Conservation (phyloP, 352 stramenopile genomes). For the Phytophthora brassicae region DNA sequence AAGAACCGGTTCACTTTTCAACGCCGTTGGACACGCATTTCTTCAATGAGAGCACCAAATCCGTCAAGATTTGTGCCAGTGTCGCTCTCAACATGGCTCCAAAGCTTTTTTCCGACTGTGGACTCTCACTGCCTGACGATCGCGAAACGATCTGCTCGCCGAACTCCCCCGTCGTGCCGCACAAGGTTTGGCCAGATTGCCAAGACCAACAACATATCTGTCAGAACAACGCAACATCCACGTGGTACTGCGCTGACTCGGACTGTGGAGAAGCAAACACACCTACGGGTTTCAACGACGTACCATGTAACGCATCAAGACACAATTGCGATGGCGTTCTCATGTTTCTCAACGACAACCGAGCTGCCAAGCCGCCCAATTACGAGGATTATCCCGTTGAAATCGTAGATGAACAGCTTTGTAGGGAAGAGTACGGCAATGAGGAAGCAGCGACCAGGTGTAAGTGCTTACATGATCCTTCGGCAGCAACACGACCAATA, state of each 20-base stretch:
- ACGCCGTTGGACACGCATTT: constrained; percentile 54
- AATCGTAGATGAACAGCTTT: constrained; percentile 61
- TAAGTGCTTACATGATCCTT: constrained; percentile 45
- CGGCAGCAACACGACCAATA: constrained; percentile 14
- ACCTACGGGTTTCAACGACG: constrained; percentile 58
- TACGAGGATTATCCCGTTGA: constrained; percentile 72
- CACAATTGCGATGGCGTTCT: constrained; percentile 61
- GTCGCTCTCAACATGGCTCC: constrained; percentile 52
- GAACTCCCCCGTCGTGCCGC: constrained; percentile 61
- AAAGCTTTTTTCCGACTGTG: constrained; percentile 59
- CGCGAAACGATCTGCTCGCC: constrained; percentile 60
- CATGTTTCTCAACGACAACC: constrained; percentile 81
- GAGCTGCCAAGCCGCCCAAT: constrained; percentile 70
- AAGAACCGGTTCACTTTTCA: constrained; percentile 40
- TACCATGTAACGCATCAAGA: constrained; percentile 51
- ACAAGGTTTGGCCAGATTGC: constrained; percentile 61
- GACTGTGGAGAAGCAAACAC: constrained; percentile 44
- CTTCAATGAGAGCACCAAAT: constrained; percentile 49
- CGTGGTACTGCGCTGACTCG: constrained; percentile 63
- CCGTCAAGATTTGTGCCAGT: constrained; percentile 69
- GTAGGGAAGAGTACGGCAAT: constrained; percentile 31
- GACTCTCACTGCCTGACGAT: constrained; percentile 56
- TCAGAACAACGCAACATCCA: constrained; percentile 30
- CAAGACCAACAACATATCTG: constrained; percentile 59
- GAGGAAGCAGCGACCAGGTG: constrained; percentile 43